phyloP scores from a whole-genome alignment of 176 grass and related monocot genomes.

The Musa acuminata region DNA sequence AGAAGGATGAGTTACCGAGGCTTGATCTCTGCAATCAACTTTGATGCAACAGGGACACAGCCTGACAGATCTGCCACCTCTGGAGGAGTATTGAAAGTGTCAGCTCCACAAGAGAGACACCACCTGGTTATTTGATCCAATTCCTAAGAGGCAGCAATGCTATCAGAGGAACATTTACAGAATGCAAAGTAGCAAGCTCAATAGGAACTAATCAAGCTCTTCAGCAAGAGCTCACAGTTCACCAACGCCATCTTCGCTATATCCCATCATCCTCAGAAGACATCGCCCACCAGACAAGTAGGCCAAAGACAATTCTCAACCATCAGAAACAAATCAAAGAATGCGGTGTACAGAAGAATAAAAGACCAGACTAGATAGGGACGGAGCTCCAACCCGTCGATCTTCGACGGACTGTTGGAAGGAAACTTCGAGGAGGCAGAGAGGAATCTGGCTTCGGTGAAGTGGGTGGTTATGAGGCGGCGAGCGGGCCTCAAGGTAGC shows the following conservation, averaged over 20 bases:
- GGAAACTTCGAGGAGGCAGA: constrained; percentile 31
- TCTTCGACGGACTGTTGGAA: constrained; percentile 27
- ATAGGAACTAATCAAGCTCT: constrained; percentile 55
- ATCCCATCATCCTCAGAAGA: constrained; percentile 34
- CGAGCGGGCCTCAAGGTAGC: constrained; percentile 65
- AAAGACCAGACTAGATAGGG: constrained; percentile 65
- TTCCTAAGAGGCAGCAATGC: too few species aligned
- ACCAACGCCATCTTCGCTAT: constrained; percentile 72
- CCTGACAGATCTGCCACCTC: too few species aligned
- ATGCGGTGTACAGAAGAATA: neutral
- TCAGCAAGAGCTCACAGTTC: constrained; percentile 70
- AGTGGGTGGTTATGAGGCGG: constrained; percentile 76
- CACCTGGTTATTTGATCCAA: too few species aligned
- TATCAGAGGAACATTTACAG: too few species aligned
- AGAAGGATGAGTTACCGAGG: too few species aligned
- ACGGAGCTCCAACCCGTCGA: too few species aligned
- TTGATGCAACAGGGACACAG: too few species aligned
- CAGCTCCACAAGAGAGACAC: too few species aligned
- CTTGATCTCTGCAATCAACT: too few species aligned
- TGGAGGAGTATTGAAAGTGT: too few species aligned
- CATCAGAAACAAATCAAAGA: neutral
- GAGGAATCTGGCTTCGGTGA: constrained; percentile 65
- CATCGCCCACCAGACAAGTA: constrained; percentile 56
- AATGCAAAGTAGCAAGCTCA: neutral
- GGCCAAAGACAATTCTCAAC: constrained; percentile 55